A percentile compares a stretch with the other conserved stretches of the same genome.
Evolutionary conservation across 2,329 filamentous ascomycete species (phyloP).

Genomic region (Aspergillus jensenii): DNA sequence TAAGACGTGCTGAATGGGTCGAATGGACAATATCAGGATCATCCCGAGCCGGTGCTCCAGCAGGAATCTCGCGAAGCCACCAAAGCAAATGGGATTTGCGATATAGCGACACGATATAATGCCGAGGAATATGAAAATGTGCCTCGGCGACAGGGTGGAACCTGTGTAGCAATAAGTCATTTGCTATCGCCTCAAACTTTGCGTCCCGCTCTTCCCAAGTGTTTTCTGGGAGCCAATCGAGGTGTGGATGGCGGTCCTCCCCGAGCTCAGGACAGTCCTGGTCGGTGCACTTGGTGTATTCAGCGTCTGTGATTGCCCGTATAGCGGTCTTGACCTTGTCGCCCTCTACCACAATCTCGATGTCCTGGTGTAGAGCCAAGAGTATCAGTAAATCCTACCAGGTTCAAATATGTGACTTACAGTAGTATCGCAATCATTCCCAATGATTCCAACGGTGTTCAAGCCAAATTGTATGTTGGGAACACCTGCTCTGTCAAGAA

Average conservation of each 20-base stretch:
- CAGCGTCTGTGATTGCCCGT: neutral
- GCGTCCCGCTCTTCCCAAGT: neutral
- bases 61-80: neutral
- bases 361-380: neutral
- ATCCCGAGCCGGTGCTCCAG: neutral
- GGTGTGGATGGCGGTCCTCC: neutral
- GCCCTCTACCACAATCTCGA: neutral
- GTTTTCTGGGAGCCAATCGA: neutral
- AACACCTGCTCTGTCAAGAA: neutral
- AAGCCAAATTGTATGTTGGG: neutral
- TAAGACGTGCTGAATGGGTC: no score
- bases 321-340: neutral
- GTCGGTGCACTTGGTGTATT: neutral
- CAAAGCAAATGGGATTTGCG: neutral
- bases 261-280: neutral
- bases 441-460: neutral
- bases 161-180: neutral
- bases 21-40: neutral
- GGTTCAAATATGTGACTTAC: no score
- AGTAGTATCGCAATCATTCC: neutral
- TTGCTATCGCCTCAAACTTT: neutral
- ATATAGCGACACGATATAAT: neutral
- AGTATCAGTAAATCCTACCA: no score
- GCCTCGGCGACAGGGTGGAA: neutral
- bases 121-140: neutral